Conservation (phyloP, 768 basidiomycete species). For the Mycena alexandri region DNA sequence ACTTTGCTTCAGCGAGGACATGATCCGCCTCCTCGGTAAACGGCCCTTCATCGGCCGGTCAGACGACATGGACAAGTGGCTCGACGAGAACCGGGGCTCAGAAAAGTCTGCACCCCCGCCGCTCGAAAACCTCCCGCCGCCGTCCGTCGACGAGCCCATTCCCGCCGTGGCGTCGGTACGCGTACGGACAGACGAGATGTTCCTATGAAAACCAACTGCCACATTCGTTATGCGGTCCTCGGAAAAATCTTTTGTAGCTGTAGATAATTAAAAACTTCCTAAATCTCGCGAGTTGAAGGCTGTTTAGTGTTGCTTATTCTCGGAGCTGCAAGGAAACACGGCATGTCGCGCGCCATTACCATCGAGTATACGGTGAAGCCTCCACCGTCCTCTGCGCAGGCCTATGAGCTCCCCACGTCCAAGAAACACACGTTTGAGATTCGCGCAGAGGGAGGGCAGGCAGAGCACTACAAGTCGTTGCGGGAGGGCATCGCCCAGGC, state of each 20-base stretch:
- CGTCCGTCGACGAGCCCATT: conserved; percentile 18
- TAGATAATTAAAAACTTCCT: conserved; percentile 26
- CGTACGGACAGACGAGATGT: conserved; percentile 5
- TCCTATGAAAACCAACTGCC: conserved; percentile 5
- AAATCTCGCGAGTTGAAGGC: conserved; percentile 6
- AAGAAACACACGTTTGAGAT: conserved; percentile 31
- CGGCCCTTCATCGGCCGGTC: conserved; percentile 81
- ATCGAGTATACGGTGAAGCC: conserved; percentile 34
- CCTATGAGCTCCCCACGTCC: conserved; percentile 25
- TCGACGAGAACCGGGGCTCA: conserved; percentile 79
- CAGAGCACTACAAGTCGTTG: conserved; percentile 64
- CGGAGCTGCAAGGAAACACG: conserved; percentile 16
- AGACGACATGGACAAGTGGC: conserved; percentile 98
- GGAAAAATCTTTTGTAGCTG: conserved; percentile 23
- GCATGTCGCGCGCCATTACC: conserved; percentile 32
- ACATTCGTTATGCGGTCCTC: neutral
- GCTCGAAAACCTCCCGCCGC: conserved; percentile 53
- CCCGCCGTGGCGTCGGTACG: conserved; percentile 32
- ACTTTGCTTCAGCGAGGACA: conserved; percentile 75
- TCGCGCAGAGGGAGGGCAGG: neutral
- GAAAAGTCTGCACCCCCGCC: conserved; percentile 77
- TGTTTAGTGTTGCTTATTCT: conserved; percentile 19
- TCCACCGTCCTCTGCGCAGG: conserved; percentile 26
- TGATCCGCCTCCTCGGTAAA: conserved; percentile 86
- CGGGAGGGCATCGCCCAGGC: conserved; percentile 64